Evolutionary conservation across 306 rosid species (phyloP), one percentile per base, ranked within the genome.

Genomic region (Neltuma alba): DNA sequence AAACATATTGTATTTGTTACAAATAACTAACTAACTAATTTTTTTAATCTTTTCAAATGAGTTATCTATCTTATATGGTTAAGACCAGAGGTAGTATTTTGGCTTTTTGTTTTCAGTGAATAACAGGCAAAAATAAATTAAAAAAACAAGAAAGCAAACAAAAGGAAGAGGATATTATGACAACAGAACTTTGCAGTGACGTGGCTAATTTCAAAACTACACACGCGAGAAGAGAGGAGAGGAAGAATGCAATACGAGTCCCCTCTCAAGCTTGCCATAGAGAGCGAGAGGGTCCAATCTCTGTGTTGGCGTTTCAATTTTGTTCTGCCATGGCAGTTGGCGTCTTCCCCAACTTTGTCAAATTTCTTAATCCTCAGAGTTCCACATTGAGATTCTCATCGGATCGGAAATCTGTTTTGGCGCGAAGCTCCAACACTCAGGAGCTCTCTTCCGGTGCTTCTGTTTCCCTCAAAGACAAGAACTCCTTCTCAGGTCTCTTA

Each of bases 141-240:
- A n/a, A n/a, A n/a, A n/a, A n/a, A n/a, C n/a, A n/a, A n/a, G n/a
- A n/a, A n/a, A n/a, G n/a, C n/a, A n/a, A n/a, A n/a, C n/a, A n/a
- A 57, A 44, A 1, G 62, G 10, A 42, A 30, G 52, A 23, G 50
- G 79, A 80, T 80, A 80, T 40, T 21, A 18, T 16, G 67, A 41
- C 30, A 30, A 69, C 18, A 0, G 58, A 61, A 72, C 20, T 71
- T 36, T 42, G 75, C 1, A 52, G 75, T 75, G 83, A 85, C 93
- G 89, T 89, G 91, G 93, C 86, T 76, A 58, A 74, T 71, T 15
- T 66, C 71, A 72, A 41, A 69, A 80, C 89, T 68, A 52, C 58
- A 79, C 13, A 28, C 0, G 14, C 1, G 14, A 38, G 68, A 57
- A 13, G 9, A 16, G n/a, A n/a, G n/a, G n/a, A 50, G 37, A 23